Evolutionary conservation across 805 yeast species (phyloP), one percentile per base, ranked within the genome.

Genomic region (Wickerhamomyces ciferrii): DNA sequence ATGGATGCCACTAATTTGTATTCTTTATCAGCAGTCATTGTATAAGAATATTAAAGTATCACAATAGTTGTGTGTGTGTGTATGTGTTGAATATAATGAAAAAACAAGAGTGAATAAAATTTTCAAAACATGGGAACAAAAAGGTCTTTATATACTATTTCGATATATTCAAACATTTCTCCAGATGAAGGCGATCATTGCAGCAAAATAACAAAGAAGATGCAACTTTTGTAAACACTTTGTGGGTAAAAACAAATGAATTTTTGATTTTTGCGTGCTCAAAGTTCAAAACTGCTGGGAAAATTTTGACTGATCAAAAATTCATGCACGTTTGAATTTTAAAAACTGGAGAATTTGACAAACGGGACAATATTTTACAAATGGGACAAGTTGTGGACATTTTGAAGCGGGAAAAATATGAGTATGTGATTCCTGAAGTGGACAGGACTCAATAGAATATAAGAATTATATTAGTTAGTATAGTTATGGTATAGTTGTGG

Each of bases 1-100:
- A 89, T 81, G 46, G 95, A 79, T 15, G 87, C 90, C 43, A 87
- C 48, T 42, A 60, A 42, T 39, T 51, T 45, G 6, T 54, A 50
- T 37, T 58, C 62, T 60, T 62, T 60, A 48, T 46, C 46, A 17
- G 62, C 18, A 21, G 39, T n/a, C 39, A 37, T 37, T 9, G n/a
- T n/a, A 34, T 37, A 20, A 10, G 23, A 15, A 19, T 35, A 17
- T 32, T 14, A 7, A 32, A 14, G 19, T 17, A 14, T 7, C 15
- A 17, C 15, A 14, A n/a, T 32, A 18, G 37, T 17, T 34, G 35
- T 31, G 27, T 24, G 27, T 24, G 27, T 24, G 27, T 24, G 27
- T 24, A 10, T 24, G 27, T 24, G 27, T 24, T 6, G 27, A 24
- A 10, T 24, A 24, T n/a, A n/a, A n/a, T n/a, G n/a, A n/a, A n/a